These are phyloP conservation scores for Tylopilus subfusipes DNA, from an alignment of 768 basidiomycete species.

Conservation along the genomic window DNA sequence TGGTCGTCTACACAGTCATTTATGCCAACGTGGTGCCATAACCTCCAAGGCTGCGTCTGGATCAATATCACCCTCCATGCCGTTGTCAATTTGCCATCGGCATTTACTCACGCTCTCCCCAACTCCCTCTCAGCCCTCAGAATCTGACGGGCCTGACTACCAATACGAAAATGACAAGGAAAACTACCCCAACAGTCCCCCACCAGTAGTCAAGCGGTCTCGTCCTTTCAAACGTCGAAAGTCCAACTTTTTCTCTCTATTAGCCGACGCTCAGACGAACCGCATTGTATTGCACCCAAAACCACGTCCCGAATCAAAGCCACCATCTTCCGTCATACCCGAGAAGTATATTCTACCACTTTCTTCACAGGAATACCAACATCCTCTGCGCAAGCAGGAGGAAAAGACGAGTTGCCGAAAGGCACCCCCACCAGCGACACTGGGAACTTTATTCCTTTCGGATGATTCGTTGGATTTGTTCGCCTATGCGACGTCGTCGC, in stretches of 20 bases:
- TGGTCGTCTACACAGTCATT: background rate
- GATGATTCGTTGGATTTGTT: conserved; percentile 53
- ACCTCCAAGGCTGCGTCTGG: background rate
- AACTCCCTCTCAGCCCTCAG: conserved; percentile 11
- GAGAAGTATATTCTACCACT: conserved; percentile 12
- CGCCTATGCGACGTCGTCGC: conserved; percentile 34
- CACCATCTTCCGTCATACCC: conserved; percentile 12
- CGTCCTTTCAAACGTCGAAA: conserved; percentile 16
- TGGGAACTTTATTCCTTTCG: conserved; percentile 30
- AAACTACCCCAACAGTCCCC: conserved; percentile 10
- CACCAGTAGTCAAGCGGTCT: conserved; percentile 3
- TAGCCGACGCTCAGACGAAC: conserved; percentile 39
- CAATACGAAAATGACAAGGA: conserved; percentile 23
- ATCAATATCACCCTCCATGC: background rate
- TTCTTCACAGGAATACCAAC: conserved; percentile 5
- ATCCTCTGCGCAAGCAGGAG: conserved; percentile 8
- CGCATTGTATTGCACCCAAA: conserved; percentile 35
- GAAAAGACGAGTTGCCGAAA: conserved; percentile 3
- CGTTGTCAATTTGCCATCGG: conserved; percentile 1
- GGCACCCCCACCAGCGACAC: background rate
- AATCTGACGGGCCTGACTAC: conserved; percentile 21
- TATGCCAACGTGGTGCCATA: background rate
- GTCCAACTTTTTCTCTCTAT: conserved; percentile 37
- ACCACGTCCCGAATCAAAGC: background rate
- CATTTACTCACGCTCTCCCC: conserved; percentile 7